Conservation (phyloP, 495 filamentous ascomycete genomes). For the Trichocladium uniseriatum region DNA sequence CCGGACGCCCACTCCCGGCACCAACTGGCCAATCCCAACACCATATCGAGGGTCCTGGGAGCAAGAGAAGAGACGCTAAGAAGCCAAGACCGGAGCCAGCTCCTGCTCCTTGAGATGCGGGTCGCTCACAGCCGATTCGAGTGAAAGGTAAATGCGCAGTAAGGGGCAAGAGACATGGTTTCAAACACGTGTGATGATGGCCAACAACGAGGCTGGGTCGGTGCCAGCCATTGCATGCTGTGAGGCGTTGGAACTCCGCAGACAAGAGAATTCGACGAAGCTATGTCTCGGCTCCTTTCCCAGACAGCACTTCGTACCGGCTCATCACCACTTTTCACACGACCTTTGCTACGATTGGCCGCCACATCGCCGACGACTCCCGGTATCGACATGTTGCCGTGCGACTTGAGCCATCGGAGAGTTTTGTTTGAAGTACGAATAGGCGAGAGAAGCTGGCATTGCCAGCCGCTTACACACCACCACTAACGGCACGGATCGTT, state of each 20-base stretch:
- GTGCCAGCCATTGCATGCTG: neutral
- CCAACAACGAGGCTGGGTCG: neutral
- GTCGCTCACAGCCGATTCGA: neutral
- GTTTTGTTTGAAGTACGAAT: neutral
- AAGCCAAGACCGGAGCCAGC: neutral
- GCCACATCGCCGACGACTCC: neutral
- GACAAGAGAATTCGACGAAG: neutral
- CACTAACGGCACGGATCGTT: too few relatives aligned
- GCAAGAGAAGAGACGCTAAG: neutral
- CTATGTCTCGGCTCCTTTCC: too few relatives aligned
- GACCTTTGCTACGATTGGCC: neutral
- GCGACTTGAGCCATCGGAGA: neutral
- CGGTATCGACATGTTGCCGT: neutral
- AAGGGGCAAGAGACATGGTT: neutral
- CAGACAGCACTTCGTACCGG: neutral
- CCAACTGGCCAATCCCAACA: neutral
- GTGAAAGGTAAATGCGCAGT: neutral
- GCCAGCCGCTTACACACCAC: too few relatives aligned
- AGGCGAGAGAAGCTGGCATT: too few relatives aligned
- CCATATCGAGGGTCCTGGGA: neutral
- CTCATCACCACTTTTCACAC: neutral
- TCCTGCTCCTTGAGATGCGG: neutral
- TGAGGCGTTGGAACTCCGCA: neutral
- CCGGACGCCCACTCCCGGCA: constrained; percentile 1
- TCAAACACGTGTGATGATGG: neutral